Evolutionary conservation across 495 filamentous ascomycete genomes (phyloP).

Genomic region (Elaphomyces granulatus): DNA sequence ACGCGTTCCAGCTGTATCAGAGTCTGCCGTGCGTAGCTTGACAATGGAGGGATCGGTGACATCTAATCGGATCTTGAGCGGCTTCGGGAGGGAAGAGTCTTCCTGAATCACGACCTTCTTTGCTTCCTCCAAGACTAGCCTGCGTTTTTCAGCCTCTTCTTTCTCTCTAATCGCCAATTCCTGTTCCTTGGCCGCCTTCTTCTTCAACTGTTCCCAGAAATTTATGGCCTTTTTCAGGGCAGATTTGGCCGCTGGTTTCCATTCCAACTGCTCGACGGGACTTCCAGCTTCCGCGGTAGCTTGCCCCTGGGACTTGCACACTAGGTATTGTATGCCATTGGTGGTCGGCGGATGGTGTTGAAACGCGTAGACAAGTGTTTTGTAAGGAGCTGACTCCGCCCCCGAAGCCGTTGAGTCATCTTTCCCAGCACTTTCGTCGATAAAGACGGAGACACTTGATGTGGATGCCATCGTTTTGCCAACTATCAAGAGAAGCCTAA

Average conservation of each 20-base stretch:
- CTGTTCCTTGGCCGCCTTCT: slow-evolving; percentile 59
- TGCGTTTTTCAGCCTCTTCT: slow-evolving; percentile 54
- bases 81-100: slow-evolving; percentile 63
- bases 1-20: slow-evolving; percentile 49
- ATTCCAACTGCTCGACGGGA: slow-evolving; percentile 34
- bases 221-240: slow-evolving; percentile 70
- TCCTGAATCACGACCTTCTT: slow-evolving; percentile 76
- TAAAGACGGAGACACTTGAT: slow-evolving; percentile 48
- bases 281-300: slow-evolving; percentile 41
- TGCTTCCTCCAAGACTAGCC: slow-evolving; percentile 60
- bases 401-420: slow-evolving; percentile 58
- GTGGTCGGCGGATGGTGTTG: slow-evolving; percentile 48
- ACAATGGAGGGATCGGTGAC: slow-evolving; percentile 43
- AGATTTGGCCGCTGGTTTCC: slow-evolving; percentile 71
- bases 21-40: slow-evolving; percentile 41
- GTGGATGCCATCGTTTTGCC: too few species aligned
- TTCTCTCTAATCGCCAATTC: slow-evolving; percentile 53
- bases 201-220: slow-evolving; percentile 56
- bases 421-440: slow-evolving; percentile 63
- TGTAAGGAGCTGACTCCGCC: slow-evolving; percentile 59
- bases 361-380: slow-evolving; percentile 63
- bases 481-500: too few species aligned
- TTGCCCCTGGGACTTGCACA: slow-evolving; percentile 52
- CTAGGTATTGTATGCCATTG: slow-evolving; percentile 47
- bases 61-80: slow-evolving; percentile 59